A percentile compares a stretch with the other conserved stretches of the same genome.
These are phyloP conservation scores for Pleurotus sapidus DNA, from an alignment of 768 basidiomycete species.

Conservation along the genomic window DNA sequence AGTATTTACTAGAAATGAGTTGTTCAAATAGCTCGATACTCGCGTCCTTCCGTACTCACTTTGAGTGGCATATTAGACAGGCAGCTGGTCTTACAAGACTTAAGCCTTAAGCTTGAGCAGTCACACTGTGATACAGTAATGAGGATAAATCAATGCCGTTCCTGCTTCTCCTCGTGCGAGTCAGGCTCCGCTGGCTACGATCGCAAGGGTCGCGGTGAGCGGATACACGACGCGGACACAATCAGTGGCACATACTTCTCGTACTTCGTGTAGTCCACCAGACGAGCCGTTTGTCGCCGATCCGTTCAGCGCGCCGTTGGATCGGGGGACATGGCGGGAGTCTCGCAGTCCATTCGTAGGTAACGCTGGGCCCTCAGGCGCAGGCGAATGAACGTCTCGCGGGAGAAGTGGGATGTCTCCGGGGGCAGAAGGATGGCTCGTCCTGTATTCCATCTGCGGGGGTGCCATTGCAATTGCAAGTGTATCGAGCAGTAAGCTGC, in stretches of 20 bases:
- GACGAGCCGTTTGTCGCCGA: not conserved
- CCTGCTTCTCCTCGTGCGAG: too few relatives aligned
- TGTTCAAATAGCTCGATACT: too few relatives aligned
- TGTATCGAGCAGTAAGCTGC: constrained; percentile 2
- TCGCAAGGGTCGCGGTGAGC: too few relatives aligned
- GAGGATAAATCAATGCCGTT: too few relatives aligned
- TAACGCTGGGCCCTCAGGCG: not conserved
- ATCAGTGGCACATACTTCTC: not conserved
- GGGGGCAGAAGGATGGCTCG: not conserved
- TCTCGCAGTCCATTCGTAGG: not conserved
- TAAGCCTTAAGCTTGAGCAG: too few relatives aligned
- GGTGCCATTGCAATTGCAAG: not conserved
- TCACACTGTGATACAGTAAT: too few relatives aligned
- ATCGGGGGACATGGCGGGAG: not conserved
- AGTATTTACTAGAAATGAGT: too few relatives aligned
- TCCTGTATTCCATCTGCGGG: not conserved
- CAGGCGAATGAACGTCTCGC: not conserved
- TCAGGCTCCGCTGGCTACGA: too few relatives aligned
- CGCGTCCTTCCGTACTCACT: too few relatives aligned
- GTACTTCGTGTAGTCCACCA: not conserved
- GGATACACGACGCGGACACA: too few relatives aligned
- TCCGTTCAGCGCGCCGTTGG: constrained; percentile 1
- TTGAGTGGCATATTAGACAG: too few relatives aligned
- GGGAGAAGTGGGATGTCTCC: not conserved
- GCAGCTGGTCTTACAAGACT: too few relatives aligned